A percentile compares a stretch with the other conserved stretches of the same genome.
Evolutionary conservation across 2,329 filamentous ascomycete species (phyloP).

Genomic region (Clonostachys rhizophaga): DNA sequence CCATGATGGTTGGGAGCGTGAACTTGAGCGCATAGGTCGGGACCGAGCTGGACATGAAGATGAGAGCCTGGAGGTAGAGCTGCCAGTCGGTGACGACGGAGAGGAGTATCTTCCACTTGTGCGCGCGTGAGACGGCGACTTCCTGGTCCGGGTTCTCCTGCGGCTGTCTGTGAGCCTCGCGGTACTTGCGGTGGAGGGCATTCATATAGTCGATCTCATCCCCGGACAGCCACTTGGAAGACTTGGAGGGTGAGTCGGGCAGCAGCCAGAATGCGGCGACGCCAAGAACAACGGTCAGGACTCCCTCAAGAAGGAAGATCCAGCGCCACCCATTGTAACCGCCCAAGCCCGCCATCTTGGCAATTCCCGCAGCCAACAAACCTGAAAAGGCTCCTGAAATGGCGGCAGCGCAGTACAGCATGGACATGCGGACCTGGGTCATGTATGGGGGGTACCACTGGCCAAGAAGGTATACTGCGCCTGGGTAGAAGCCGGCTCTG

Average conservation of each 20-base stretch:
- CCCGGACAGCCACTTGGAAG: neutral
- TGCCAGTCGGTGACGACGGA: constrained; percentile 34
- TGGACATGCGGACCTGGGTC: constrained; percentile 15
- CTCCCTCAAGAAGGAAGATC: constrained; percentile 15
- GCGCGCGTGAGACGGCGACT: neutral
- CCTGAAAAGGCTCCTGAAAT: constrained; percentile 13
- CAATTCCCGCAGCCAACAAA: constrained; percentile 11
- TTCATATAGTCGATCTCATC: neutral
- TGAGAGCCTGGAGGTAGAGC: constrained; percentile 25
- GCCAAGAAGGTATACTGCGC: constrained; percentile 11
- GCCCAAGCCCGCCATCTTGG: constrained; percentile 9
- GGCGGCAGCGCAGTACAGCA: constrained; percentile 15
- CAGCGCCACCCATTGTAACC: constrained; percentile 12
- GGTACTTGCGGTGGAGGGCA: neutral
- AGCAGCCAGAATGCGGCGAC: constrained; percentile 44
- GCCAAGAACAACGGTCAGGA: constrained; percentile 22
- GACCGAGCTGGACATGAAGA: constrained; percentile 26
- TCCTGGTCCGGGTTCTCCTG: neutral
- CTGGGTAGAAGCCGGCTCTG: constrained; percentile 8
- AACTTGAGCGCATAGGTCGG: constrained; percentile 22
- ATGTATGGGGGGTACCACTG: constrained; percentile 23
- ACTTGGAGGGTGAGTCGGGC: constrained; percentile 6
- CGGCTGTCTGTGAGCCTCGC: neutral
- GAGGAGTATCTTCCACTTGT: constrained; percentile 1
- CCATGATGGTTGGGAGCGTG: constrained; percentile 27